These are phyloP conservation scores for Maudiozyma serrabonitensis DNA, from an alignment of 805 yeast species.

Conservation along the genomic window DNA sequence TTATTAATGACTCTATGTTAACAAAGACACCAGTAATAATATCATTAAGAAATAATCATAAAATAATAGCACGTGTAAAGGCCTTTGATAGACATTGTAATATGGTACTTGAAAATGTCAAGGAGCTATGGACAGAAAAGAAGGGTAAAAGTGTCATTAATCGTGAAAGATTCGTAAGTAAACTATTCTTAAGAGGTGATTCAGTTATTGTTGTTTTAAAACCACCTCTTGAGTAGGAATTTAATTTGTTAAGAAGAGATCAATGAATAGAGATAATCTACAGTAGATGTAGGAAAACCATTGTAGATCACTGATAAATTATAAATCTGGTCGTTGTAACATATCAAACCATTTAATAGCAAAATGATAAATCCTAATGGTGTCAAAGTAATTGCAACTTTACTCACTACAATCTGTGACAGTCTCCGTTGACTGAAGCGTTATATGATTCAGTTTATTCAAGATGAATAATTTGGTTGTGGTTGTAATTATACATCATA, in stretches of 20 bases:
- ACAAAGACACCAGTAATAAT: slow-evolving; percentile 71
- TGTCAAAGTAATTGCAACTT: too few species aligned
- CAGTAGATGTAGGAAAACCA: background rate
- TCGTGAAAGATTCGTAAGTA: slow-evolving; percentile 73
- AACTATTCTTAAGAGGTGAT: slow-evolving; percentile 91
- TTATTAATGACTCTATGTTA: slow-evolving; percentile 74
- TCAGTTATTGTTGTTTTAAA: slow-evolving; percentile 78
- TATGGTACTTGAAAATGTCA: slow-evolving; percentile 84
- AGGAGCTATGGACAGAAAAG: slow-evolving; percentile 70
- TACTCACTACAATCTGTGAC: too few species aligned
- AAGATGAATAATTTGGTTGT: too few species aligned
- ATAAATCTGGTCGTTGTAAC: background rate
- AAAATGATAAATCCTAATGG: too few species aligned
- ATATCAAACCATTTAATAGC: too few species aligned
- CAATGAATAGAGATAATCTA: background rate
- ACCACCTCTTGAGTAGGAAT: slow-evolving; percentile 26
- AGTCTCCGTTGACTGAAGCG: too few species aligned
- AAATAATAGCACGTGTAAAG: slow-evolving; percentile 77
- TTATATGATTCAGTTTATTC: too few species aligned
- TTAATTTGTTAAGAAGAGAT: background rate
- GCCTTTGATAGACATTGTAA: slow-evolving; percentile 96
- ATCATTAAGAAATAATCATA: slow-evolving; percentile 87
- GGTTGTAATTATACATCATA: too few species aligned
- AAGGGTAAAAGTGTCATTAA: slow-evolving; percentile 50
- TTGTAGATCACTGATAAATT: background rate